Evolutionary conservation across 257 asterid genomes (phyloP).

Genomic region (Verbena officinalis): DNA sequence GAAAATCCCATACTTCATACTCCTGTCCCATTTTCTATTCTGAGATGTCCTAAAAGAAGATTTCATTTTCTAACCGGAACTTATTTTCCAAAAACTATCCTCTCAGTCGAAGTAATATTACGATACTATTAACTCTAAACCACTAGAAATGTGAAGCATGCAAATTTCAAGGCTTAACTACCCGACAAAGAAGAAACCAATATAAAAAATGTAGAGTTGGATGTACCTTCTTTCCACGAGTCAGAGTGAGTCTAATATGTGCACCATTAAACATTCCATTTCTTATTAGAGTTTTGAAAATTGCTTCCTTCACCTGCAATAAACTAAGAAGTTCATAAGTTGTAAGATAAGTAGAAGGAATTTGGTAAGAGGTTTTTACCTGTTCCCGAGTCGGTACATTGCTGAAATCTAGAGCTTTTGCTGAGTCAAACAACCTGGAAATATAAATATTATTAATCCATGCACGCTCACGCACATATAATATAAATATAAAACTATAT

Average conservation of each 20-base stretch:
- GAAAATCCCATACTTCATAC: neutral
- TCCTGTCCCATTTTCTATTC: neutral
- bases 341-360: neutral
- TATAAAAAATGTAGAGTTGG: neutral
- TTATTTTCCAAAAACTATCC: neutral
- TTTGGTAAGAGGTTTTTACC: constrained; percentile 46
- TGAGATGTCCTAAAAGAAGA: neutral
- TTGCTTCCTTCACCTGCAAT: constrained; percentile 90
- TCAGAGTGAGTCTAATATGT: constrained; percentile 82
- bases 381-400: constrained; percentile 67
- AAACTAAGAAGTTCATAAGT: constrained; percentile 17
- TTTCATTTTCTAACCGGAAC: neutral
- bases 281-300: constrained; percentile 74
- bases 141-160: neutral
- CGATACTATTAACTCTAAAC: neutral
- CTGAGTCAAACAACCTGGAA: constrained; percentile 84
- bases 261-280: constrained; percentile 85
- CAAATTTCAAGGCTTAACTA: constrained; percentile 5
- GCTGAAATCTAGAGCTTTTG: constrained; percentile 83
- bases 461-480: neutral
- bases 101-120: neutral
- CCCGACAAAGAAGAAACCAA: neutral
- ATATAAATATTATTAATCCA: constrained; percentile 11
- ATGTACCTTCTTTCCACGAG: constrained; percentile 92
- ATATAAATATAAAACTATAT: neutral